Conservation (phyloP, 192 early-diverging fungal genomes). For the Tieghemiomyces parasiticus region DNA sequence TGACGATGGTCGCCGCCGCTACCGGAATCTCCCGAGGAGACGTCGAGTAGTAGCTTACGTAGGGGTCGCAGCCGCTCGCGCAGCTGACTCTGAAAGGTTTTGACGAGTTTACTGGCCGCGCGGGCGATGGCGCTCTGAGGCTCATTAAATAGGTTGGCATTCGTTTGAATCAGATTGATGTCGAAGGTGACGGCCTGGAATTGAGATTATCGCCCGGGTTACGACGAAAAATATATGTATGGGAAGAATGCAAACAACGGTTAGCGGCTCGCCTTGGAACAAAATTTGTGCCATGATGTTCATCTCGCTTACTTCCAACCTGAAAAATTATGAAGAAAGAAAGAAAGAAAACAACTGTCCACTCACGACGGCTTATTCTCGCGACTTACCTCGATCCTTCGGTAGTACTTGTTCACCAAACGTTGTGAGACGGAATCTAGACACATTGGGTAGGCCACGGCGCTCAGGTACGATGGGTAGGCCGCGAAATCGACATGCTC, state of each 20-base stretch:
- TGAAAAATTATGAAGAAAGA: background rate
- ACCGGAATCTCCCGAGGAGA: too few relatives aligned
- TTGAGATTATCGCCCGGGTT: background rate
- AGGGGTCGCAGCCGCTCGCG: too few relatives aligned
- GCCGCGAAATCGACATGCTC: constrained; percentile 40
- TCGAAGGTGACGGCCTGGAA: constrained; percentile 45
- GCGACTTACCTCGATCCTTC: constrained; percentile 29
- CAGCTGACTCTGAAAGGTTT: too few relatives aligned
- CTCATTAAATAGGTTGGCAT: constrained; percentile 53
- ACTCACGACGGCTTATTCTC: background rate
- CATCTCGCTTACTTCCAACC: too few relatives aligned
- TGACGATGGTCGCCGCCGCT: too few relatives aligned
- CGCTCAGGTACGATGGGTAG: constrained; percentile 43
- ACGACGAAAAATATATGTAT: constrained; percentile 1
- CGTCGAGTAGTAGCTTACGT: too few relatives aligned
- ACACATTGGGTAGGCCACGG: constrained; percentile 57
- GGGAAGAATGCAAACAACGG: background rate
- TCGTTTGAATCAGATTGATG: constrained; percentile 41
- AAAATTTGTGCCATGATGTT: background rate
- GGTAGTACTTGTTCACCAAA: constrained; percentile 39
- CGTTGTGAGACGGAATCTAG: constrained; percentile 41
- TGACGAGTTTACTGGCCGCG: constrained; percentile 20
- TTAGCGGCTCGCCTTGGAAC: background rate
- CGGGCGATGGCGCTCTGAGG: constrained; percentile 23
- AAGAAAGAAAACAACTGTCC: background rate